These are phyloP conservation scores for Fusarium metavorans DNA, from an alignment of 2,329 filamentous ascomycete species.

Conservation along the genomic window DNA sequence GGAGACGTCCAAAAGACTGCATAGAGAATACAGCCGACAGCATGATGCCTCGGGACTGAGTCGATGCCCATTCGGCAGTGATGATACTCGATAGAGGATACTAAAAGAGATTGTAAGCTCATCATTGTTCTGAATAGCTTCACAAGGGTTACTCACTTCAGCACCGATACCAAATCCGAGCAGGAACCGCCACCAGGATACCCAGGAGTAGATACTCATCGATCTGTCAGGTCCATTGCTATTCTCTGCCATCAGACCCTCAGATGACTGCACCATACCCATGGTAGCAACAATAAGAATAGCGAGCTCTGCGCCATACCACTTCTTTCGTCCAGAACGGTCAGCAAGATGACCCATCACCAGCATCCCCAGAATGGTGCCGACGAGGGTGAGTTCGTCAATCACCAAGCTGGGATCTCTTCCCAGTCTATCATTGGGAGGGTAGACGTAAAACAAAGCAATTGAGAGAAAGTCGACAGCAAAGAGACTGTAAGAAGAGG, in stretches of 20 bases:
- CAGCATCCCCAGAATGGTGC: slow-evolving; percentile 27
- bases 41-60: slow-evolving; percentile 9
- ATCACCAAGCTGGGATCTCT: slow-evolving; percentile 9
- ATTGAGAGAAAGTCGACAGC: slow-evolving; percentile 18
- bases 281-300: slow-evolving; percentile 22
- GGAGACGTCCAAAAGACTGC: slow-evolving; percentile 3
- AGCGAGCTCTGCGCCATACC: slow-evolving; percentile 19
- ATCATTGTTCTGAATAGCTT: neutral
- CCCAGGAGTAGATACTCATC: slow-evolving; percentile 29
- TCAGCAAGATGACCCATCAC: slow-evolving; percentile 21
- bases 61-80: slow-evolving; percentile 9
- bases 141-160: slow-evolving; percentile 2
- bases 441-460: slow-evolving; percentile 21
- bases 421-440: neutral
- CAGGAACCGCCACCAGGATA: slow-evolving; percentile 21
- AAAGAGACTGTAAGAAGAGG: slow-evolving; percentile 22
- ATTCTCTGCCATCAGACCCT: slow-evolving; percentile 4
- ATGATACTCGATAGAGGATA: slow-evolving; percentile 10
- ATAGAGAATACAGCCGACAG: slow-evolving; percentile 10
- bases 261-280: slow-evolving; percentile 22
- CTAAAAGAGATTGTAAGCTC: neutral
- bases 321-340: slow-evolving; percentile 15
- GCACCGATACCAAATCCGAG: slow-evolving; percentile 27
- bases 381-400: slow-evolving; percentile 20
- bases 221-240: neutral